Conservation (phyloP, 345 rosid species). For the Sisymbrium irio region DNA sequence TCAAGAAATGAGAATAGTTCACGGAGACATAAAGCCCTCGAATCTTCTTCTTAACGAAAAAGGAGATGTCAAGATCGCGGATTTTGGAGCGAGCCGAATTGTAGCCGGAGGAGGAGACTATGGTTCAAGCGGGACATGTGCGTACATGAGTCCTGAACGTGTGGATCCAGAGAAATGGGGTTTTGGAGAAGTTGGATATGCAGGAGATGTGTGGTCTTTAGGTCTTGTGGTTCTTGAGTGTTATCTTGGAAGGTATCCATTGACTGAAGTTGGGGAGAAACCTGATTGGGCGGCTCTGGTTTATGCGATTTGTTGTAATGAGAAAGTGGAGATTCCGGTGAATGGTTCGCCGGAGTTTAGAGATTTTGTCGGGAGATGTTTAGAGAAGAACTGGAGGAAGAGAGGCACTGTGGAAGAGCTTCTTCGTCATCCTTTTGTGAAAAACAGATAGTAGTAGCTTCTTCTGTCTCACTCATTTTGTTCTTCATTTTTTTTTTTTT, state of each 20-base stretch:
- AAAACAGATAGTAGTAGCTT: background rate
- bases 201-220: conserved; percentile 63
- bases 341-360: conserved; percentile 45
- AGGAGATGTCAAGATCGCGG: conserved; percentile 63
- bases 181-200: conserved; percentile 39
- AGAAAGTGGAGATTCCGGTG: conserved; percentile 45
- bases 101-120: conserved; percentile 32
- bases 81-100: conserved; percentile 62
- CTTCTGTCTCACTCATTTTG: background rate
- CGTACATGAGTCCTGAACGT: conserved; percentile 75
- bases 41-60: conserved; percentile 48
- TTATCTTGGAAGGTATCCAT: conserved; percentile 56
- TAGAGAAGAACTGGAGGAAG: conserved; percentile 65
- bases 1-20: conserved; percentile 53
- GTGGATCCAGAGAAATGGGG: conserved; percentile 59
- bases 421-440: conserved; percentile 54
- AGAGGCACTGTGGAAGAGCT: conserved; percentile 57
- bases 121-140: conserved; percentile 52
- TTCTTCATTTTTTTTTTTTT: background rate
- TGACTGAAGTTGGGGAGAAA: conserved; percentile 49
- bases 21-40: conserved; percentile 71
- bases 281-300: conserved; percentile 61
- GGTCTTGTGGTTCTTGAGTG: conserved; percentile 65
- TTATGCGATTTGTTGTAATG: conserved; percentile 52
- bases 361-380: conserved; percentile 48